These are phyloP conservation scores for Chrysoporthe deuterocubensis DNA, from an alignment of 2,329 filamentous ascomycete species.

Conservation along the genomic window DNA sequence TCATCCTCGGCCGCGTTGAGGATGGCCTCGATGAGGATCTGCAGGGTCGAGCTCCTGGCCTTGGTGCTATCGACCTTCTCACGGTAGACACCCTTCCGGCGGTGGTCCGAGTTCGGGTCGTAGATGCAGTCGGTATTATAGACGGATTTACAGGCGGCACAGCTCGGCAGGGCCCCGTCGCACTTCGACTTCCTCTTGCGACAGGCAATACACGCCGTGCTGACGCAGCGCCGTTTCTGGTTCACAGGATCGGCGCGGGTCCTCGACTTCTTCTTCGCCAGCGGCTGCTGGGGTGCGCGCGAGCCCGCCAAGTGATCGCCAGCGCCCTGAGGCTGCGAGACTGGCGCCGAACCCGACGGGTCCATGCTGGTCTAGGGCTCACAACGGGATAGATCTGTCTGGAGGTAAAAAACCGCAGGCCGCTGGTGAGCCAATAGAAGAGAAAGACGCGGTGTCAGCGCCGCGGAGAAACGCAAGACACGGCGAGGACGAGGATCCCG, in stretches of 20 bases:
- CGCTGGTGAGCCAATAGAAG: constrained; percentile 10
- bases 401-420: neutral
- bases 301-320: neutral
- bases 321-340: constrained; percentile 14
- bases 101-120: constrained; percentile 94
- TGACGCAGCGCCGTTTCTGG: constrained; percentile 77
- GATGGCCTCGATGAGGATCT: constrained; percentile 91
- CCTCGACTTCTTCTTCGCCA: constrained; percentile 54
- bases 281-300: constrained; percentile 19
- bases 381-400: constrained; percentile 34
- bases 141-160: constrained; percentile 93
- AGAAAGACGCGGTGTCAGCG: neutral
- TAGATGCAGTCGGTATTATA: constrained; percentile 92
- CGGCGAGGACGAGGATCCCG: neutral
- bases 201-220: constrained; percentile 83
- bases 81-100: constrained; percentile 94
- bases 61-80: constrained; percentile 90
- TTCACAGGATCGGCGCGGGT: constrained; percentile 50
- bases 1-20: constrained; percentile 89
- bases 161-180: constrained; percentile 88
- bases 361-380: constrained; percentile 18
- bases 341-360: constrained; percentile 16
- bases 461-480: constrained; percentile 12
- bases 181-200: constrained; percentile 84
- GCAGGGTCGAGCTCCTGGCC: constrained; percentile 82